Evolutionary conservation across 192 early-diverging fungal genomes (phyloP), one percentile per base, ranked within the genome.

Genomic region (Coemansia javaensis): DNA sequence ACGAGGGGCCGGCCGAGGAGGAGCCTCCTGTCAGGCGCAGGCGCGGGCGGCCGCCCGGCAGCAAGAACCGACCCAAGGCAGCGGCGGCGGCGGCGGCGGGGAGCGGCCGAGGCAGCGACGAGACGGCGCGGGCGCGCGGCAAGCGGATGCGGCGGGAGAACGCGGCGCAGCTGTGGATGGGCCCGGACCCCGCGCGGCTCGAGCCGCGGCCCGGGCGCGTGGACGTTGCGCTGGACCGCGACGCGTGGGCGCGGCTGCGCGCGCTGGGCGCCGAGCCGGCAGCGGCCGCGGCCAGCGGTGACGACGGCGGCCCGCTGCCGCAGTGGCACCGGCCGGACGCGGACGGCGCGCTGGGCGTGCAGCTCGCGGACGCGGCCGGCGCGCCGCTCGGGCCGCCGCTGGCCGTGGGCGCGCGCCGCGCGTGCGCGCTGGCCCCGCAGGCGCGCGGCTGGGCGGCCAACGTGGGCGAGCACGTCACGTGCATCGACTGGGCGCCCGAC

Each of bases 401-500:
- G 17, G 16, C 40, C 12, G 15, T 63, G 7, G 20, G 34, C 10
- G 53, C 41, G 24, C 30, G 40, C 5, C 20, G 15, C 11, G 53
- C 39, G 22, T 47, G 35, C 16, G 31, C 12, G 11, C 36, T 56
- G 25, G 25, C 21, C 25, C 49, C 28, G 2, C 23, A 47, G 22
- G 36, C 39, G 12, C 15, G 28, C 11, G 53, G 47, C 16, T 65
- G 57, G 51, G 39, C 54, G 7, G 45, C 32, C 44, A 73, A 66
- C 16, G 45, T 37, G 4, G 45, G 44, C 17, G 40, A 54, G 40
- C 38, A 38, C 4, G 49, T 57, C 16, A 34, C 34, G 41, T 33
- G 48, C 6, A 31, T 61, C 12, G 69, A 73, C 58, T 73, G 69
- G 69, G 48, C 41, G 22, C 69, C 60, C 0, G 44, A 3, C 9